Percentiles rank a stretch among this genome's conserved stretches.
These are phyloP conservation scores for Phylloporus sp. DNA, from an alignment of 768 basidiomycete genomes.

Conservation along the genomic window DNA sequence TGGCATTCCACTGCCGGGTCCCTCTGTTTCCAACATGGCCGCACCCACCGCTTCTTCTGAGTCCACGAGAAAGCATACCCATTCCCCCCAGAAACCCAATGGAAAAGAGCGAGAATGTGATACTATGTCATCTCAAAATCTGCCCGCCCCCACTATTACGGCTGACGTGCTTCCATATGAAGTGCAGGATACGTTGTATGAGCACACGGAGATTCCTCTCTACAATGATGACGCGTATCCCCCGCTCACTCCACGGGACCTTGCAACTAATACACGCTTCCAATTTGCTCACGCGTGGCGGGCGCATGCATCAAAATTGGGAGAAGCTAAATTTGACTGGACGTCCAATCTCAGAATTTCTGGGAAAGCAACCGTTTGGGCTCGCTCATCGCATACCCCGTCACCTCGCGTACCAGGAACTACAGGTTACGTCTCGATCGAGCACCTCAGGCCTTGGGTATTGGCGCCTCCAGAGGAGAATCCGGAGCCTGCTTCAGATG, in stretches of 20 bases:
- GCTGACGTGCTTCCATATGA: background rate
- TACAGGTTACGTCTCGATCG: constrained; percentile 6
- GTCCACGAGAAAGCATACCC: background rate
- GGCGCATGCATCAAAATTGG: constrained; percentile 10
- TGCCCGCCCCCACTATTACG: background rate
- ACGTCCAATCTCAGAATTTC: background rate
- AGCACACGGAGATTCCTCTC: constrained; percentile 12
- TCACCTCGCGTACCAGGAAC: constrained; percentile 8
- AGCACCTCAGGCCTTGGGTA: constrained; percentile 15
- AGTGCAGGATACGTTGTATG: constrained; percentile 10
- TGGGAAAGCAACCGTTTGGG: constrained; percentile 3
- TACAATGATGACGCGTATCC: constrained; percentile 14
- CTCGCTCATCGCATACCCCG: background rate
- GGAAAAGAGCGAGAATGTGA: constrained; percentile 21
- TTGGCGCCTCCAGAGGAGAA: constrained; percentile 1
- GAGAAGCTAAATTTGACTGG: constrained; percentile 6
- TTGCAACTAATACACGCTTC: constrained; percentile 23
- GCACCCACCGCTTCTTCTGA: background rate
- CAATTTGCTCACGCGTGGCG: constrained; percentile 21
- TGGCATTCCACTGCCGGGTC: background rate
- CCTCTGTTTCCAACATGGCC: background rate
- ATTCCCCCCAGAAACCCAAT: constrained; percentile 6
- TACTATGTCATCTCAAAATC: background rate
- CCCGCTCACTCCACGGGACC: constrained; percentile 11
- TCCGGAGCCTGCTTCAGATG: background rate